These are phyloP conservation scores for Leccinum truebloodii DNA, from an alignment of 768 basidiomycete species.

Conservation along the genomic window DNA sequence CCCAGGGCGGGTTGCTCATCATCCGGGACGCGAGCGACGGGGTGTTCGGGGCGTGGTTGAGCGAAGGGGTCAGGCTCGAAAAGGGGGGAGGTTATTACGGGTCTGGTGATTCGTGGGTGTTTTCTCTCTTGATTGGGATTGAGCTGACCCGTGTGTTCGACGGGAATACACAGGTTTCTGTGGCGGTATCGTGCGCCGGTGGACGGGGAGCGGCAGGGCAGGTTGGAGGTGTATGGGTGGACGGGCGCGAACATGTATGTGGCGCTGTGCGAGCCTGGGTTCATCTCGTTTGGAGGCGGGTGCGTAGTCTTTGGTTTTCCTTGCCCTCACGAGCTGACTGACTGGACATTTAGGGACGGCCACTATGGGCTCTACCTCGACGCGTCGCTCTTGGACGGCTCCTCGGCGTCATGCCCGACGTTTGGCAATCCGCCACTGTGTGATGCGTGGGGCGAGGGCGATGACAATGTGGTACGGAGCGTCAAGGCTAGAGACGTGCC, in stretches of 20 bases:
- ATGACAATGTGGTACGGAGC: conserved; percentile 24
- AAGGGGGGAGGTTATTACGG: conserved; percentile 75
- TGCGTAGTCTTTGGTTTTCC: conserved; percentile 38
- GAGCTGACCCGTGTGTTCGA: background rate
- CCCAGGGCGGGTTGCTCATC: conserved; percentile 57
- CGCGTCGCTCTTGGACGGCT: conserved; percentile 76
- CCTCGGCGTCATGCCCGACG: conserved; percentile 81
- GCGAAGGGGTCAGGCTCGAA: conserved; percentile 60
- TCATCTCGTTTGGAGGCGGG: conserved; percentile 92
- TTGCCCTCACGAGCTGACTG: background rate
- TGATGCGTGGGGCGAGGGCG: conserved; percentile 23
- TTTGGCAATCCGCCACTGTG: conserved; percentile 88
- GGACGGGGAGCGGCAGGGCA: conserved; percentile 23
- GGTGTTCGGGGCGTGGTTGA: conserved; percentile 83
- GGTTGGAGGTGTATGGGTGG: conserved; percentile 70
- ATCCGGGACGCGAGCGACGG: conserved; percentile 63
- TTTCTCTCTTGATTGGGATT: background rate
- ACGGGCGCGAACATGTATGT: conserved; percentile 92
- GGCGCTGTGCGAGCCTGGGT: conserved; percentile 77
- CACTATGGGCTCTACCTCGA: conserved; percentile 90
- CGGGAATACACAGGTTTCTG: background rate
- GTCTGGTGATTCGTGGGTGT: conserved; percentile 77
- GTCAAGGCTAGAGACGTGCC: conserved; percentile 40
- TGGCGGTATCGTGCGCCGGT: conserved; percentile 38
- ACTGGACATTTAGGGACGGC: conserved; percentile 52